Evolutionary conservation across 306 rosid genomes (phyloP), one percentile per base, ranked within the genome.

Genomic region (Lathyrus aphaca): DNA sequence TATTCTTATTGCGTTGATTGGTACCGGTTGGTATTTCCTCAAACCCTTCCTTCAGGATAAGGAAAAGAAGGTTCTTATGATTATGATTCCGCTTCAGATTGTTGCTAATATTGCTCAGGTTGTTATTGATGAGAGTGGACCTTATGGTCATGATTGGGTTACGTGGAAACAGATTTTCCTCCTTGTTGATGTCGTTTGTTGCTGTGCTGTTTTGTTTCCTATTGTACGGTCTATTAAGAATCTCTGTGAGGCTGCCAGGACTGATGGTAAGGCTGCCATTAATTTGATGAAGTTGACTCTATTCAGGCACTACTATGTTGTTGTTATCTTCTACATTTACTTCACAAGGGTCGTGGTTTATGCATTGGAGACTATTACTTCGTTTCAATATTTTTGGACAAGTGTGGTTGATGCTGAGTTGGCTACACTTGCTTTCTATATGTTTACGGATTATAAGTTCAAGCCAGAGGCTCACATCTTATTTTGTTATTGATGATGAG

Each of bases 191-290:
- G 98, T 92, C 3, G 78, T 92, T 4, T 92, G 98, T 44, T 92
- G 98, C 73, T 92, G 98, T 29, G 98, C 98, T 0, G 96, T 92
- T 27, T 71, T 92, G 66, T 92, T 92, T 74, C 98, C 98, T 3
- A 92, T 92, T 46, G 96, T 92, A 6, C 90, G 98, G 98, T 92
- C 98, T 3, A 92, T 92, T 61, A 92, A 92, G 87, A 92, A 92
- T 77, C 84, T 92, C 25, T 89, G 98, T 0, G 98, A 92, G 74
- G 98, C 98, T 0, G 98, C 98, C 0, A 79, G 96, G 76, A 88
- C 98, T 0, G 96, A 92, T 25, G 98, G 98, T 23, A 92, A 92
- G 71, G 98, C 98, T 0, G 96, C 98, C 0, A 96, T 92, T 58
- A 92, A 92, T 75, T 74, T 92, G 90, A 88, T 92, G 96, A 92